Percentiles rank a stretch among this genome's conserved stretches.
These are phyloP conservation scores for Tetrastigma voinierianum DNA, from an alignment of 164 flowering plant genomes.

Conservation along the genomic window DNA sequence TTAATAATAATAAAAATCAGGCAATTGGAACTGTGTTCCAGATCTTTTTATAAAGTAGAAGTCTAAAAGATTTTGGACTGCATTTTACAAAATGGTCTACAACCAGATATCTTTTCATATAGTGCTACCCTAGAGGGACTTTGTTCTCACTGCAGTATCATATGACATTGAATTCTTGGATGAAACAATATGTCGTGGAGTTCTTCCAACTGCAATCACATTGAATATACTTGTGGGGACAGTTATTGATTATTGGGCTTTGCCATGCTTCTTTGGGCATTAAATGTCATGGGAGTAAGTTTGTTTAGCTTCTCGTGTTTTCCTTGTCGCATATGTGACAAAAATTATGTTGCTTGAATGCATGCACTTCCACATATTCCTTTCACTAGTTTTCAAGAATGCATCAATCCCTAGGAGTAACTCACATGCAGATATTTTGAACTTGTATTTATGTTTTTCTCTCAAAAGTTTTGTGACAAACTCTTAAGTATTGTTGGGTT, in stretches of 20 bases:
- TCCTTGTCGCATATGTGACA: too few relatives aligned
- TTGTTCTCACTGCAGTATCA: slow-evolving; percentile 63
- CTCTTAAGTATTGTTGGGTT: too few relatives aligned
- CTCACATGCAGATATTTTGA: too few relatives aligned
- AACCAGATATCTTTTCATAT: slow-evolving; percentile 75
- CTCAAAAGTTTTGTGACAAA: too few relatives aligned
- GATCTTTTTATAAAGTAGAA: slow-evolving; percentile 61
- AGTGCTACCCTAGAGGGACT: slow-evolving; percentile 75
- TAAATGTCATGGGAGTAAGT: neutral
- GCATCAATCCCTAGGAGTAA: too few relatives aligned
- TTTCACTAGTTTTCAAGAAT: too few relatives aligned
- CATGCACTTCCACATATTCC: too few relatives aligned
- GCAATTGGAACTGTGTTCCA: slow-evolving; percentile 43
- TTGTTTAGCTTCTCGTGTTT: neutral
- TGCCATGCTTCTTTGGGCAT: neutral
- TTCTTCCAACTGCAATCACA: slow-evolving; percentile 67
- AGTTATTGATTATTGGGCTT: slow-evolving; percentile 23
- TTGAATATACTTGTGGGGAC: slow-evolving; percentile 86
- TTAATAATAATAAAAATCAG: too few relatives aligned
- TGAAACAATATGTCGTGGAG: slow-evolving; percentile 58
- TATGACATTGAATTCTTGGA: slow-evolving; percentile 53
- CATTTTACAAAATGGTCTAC: slow-evolving; percentile 54
- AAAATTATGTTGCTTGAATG: too few relatives aligned
- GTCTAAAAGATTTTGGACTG: slow-evolving; percentile 54
- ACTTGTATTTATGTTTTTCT: too few relatives aligned